Base-by-base conservation (phyloP, 108 stramenopile species). In the Nitzschia palea region DNA sequence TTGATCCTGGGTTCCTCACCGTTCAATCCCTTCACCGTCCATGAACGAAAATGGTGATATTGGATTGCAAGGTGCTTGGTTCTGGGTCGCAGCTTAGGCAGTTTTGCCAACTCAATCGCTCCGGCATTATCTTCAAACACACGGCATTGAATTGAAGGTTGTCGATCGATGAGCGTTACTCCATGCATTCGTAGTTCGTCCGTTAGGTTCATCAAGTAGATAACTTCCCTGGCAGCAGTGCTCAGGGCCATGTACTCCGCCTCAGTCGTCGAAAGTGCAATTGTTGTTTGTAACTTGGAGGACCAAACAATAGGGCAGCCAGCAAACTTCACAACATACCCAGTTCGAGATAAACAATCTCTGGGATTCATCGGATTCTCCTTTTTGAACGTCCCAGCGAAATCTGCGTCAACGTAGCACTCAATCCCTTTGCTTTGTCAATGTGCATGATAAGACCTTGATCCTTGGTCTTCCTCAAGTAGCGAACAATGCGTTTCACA, bases 391-490 rank as follows among this genome's bases (percentile, higher is more conserved):
- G 48, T 50, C 3, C 81, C 81, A 22, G 65, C 74, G 64, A 83
- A 83, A 47, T 76, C 74, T 20, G 77, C 78, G 68, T 83, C 82
- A 9, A 76, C 78, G 54, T 68, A 83, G 17, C 48, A 42, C 25
- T 77, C 76, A 6, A 81, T 48, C 2, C 31, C 55, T 5, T 58
- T 73, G 3, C 62, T 15, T 50, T 32, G 15, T 20, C 9, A 6
- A 58, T 57, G 20, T 45, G 17, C 17, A 67, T 20, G 20, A 75
- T 71, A 4, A 73, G n/a, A 6, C 79, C 79, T 47, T 70, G 31
- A 1, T 63, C 44, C 9, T 51, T 32, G 0, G 85, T 81, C 3
- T 36, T 68, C 22, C 44, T 45, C 1, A 86, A 55, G 53, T 83
- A 83, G 8, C 74, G 15, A 15, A 72, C 81, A 45, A 83, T 74